A percentile compares a stretch with the other conserved stretches of the same genome.
Evolutionary conservation across 148 eudicot species (phyloP).

Genomic region (Chenopodium album): DNA sequence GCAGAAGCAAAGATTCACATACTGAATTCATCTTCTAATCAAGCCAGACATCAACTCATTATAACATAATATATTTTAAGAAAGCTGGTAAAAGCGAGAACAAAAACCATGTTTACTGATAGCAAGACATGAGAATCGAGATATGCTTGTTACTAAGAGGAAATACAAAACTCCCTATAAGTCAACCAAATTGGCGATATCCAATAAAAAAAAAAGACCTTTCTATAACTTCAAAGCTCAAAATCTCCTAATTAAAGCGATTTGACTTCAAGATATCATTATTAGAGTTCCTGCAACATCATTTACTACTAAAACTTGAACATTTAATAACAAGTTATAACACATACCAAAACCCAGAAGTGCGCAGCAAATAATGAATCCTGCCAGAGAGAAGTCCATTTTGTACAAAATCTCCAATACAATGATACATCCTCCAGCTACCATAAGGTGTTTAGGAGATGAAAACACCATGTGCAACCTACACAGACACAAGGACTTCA

Average conservation of each 20-base stretch:
- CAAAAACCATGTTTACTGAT: neutral
- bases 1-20: neutral
- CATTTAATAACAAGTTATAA: neutral
- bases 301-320: neutral
- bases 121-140: neutral
- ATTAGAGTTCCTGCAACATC: neutral
- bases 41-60: neutral
- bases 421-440: constrained; percentile 83
- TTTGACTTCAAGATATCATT: neutral
- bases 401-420: constrained; percentile 75
- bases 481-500: constrained; percentile 28
- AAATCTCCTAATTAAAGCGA: neutral
- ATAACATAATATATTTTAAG: too few species aligned
- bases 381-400: constrained; percentile 81
- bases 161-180: neutral
- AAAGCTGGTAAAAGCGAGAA: neutral
- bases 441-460: constrained; percentile 85
- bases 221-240: neutral
- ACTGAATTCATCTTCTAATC: neutral
- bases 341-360: constrained; percentile 81
- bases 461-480: constrained; percentile 94
- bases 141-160: neutral
- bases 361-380: constrained; percentile 74
- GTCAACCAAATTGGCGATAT: neutral
- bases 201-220: neutral